Evolutionary conservation across 352 stramenopile species (phyloP).

Genomic region (Pythium sukuiense): DNA sequence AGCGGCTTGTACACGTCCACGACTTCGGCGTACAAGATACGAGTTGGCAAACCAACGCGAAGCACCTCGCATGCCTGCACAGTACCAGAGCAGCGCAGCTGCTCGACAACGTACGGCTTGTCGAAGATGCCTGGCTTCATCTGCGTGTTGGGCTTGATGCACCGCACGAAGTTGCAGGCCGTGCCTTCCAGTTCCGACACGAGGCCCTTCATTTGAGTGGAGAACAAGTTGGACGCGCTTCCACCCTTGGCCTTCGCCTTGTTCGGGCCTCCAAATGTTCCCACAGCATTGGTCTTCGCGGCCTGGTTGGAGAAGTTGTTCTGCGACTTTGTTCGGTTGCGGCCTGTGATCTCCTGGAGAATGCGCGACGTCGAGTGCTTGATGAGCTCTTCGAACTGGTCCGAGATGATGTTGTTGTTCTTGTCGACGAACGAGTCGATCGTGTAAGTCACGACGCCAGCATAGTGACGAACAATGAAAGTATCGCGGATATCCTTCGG

Average conservation of each 20-base stretch:
- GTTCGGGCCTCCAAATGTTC: conserved; percentile 29
- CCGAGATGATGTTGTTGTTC: conserved; percentile 91
- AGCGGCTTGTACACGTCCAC: conserved; percentile 80
- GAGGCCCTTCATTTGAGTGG: conserved; percentile 84
- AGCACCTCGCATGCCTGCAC: conserved; percentile 84
- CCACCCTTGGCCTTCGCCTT: conserved; percentile 63
- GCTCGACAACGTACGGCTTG: conserved; percentile 74
- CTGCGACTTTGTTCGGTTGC: conserved; percentile 44
- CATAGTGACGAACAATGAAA: conserved; percentile 87
- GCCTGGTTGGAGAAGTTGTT: conserved; percentile 38
- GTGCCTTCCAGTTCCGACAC: conserved; percentile 84
- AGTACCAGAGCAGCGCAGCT: conserved; percentile 69
- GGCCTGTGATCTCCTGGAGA: conserved; percentile 65
- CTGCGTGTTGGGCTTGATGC: conserved; percentile 95
- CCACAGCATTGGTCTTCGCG: conserved; percentile 52
- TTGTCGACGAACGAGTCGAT: conserved; percentile 89
- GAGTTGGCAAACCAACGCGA: conserved; percentile 76
- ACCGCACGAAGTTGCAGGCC: conserved; percentile 93
- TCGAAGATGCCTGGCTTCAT: conserved; percentile 89
- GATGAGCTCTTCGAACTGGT: conserved; percentile 87
- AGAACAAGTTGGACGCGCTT: conserved; percentile 73
- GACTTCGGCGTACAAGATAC: conserved; percentile 85
- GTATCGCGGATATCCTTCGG: conserved; percentile 83
- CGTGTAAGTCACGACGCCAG: conserved; percentile 81
- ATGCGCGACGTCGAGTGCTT: conserved; percentile 76